A percentile compares a stretch with the other conserved stretches of the same genome.
Conservation (phyloP, 805 yeast species). For the Candida boidinii region DNA sequence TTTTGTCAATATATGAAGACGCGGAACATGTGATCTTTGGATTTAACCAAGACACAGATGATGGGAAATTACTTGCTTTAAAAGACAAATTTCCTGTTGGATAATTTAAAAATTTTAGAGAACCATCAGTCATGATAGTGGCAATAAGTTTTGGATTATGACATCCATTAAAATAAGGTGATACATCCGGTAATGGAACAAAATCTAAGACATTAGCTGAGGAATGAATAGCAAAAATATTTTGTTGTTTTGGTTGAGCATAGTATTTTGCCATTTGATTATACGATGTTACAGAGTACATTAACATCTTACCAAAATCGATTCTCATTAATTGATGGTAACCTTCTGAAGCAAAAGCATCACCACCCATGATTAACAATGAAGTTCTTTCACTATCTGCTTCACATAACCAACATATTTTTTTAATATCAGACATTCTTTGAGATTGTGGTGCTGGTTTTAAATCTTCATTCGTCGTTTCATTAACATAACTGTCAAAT, state of each 20-base stretch:
- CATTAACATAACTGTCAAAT: conserved; percentile 56
- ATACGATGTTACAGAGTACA: conserved; percentile 74
- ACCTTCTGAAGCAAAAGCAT: conserved; percentile 33
- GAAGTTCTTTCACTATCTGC: conserved; percentile 75
- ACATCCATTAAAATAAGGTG: conserved; percentile 75
- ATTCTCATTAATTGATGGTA: conserved; percentile 43
- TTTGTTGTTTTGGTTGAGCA: conserved; percentile 47
- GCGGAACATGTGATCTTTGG: conserved; percentile 56
- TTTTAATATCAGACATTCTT: conserved; percentile 34
- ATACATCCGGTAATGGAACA: conserved; percentile 45
- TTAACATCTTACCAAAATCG: conserved; percentile 75
- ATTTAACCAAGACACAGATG: conserved; percentile 68
- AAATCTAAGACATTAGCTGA: conserved; percentile 35
- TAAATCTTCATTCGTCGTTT: conserved; percentile 27
- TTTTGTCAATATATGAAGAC: conserved; percentile 33
- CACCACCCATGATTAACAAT: conserved; percentile 63
- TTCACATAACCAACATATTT: conserved; percentile 71
- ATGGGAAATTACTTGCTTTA: conserved; percentile 63
- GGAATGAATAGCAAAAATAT: conserved; percentile 46
- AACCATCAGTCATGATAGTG: conserved; percentile 53
- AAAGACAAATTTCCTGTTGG: conserved; percentile 46
- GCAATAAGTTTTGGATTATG: conserved; percentile 67
- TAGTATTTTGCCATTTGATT: conserved; percentile 76
- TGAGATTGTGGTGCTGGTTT: conserved; percentile 10
- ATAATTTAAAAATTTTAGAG: conserved; percentile 50